These are phyloP conservation scores for Ogataea pini DNA, from an alignment of 805 yeast genomes.

Conservation along the genomic window DNA sequence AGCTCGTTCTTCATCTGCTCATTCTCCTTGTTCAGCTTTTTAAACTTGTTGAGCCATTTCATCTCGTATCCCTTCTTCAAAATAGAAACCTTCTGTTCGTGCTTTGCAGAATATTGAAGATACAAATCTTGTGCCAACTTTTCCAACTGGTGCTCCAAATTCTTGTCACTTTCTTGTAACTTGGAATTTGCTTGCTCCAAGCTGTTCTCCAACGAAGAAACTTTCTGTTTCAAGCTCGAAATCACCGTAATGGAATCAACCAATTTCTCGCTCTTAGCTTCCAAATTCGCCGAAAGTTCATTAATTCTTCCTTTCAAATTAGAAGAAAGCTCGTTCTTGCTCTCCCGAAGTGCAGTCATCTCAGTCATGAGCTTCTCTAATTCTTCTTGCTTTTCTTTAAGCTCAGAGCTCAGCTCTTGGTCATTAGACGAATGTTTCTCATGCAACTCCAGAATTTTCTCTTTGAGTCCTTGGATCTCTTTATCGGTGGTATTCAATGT, in stretches of 20 bases:
- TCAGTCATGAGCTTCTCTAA: slow-evolving; percentile 16
- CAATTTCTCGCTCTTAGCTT: slow-evolving; percentile 18
- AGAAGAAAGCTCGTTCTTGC: neutral
- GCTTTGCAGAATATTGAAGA: slow-evolving; percentile 73
- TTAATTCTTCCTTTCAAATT: slow-evolving; percentile 11
- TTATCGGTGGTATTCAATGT: slow-evolving; percentile 6
- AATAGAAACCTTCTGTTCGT: slow-evolving; percentile 66
- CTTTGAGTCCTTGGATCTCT: slow-evolving; percentile 6
- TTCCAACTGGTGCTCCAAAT: slow-evolving; percentile 55
- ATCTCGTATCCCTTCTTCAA: slow-evolving; percentile 59
- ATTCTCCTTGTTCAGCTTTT: slow-evolving; percentile 43
- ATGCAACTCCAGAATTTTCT: neutral
- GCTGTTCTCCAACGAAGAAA: slow-evolving; percentile 22
- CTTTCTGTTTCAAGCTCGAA: slow-evolving; percentile 15
- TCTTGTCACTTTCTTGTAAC: slow-evolving; percentile 43
- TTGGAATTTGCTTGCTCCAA: slow-evolving; percentile 24
- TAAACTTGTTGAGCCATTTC: slow-evolving; percentile 49
- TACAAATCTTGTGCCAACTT: slow-evolving; percentile 70
- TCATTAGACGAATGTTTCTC: neutral
- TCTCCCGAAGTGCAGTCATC: slow-evolving; percentile 5
- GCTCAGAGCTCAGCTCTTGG: slow-evolving; percentile 5
- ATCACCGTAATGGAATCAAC: slow-evolving; percentile 18
- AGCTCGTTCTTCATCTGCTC: slow-evolving; percentile 51
- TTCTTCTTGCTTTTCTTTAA: slow-evolving; percentile 12
- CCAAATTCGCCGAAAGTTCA: slow-evolving; percentile 13